Base-by-base conservation (phyloP, 495 filamentous ascomycete species). In the Penicillium alfredii region DNA sequence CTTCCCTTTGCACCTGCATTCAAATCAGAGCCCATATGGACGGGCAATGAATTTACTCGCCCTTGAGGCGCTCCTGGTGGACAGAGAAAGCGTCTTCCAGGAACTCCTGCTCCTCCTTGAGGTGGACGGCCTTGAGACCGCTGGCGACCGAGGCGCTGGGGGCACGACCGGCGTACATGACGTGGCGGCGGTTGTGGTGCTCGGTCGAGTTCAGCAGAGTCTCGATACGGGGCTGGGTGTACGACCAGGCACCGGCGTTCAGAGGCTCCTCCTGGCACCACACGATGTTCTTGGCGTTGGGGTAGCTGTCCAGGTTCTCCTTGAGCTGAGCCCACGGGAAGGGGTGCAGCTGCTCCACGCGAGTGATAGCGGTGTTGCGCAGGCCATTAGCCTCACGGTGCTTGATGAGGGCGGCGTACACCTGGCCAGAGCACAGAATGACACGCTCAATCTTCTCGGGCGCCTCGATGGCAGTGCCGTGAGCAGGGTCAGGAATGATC, bases 261-360 rank as follows among this genome's bases (percentile, higher is more conserved):
- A 98, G 76, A 21, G 92, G 92, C 69, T 98, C 92, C 66, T 98
- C 92, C 69, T 98, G 92, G 40, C 72, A 76, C 87, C 88, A 98
- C 40, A 97, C 86, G 42, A 98, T 90, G 44, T 88, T 85, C 72
- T 94, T 82, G 56, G 92, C 87, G 60, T 97, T 97, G 60, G 88
- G 84, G 69, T 98, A 98, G 66, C 64, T 76, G 69, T 98, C 88
- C 19, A 98, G 73, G 72, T 96, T 96, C 60, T 96, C 89, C 64
- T 82, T 81, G 28, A 98, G 78, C 69, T 90, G 86, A 47, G 85
- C 82, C 90, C 92, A 98, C 4, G 92, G 92, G 88, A 98, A 98
- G 52, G 92, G 92, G 66, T 97, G 84, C 18, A 98, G 78, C 70
- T 98, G 92, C 70, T 98, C 92, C 50, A 98, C 79, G 54, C 92